Conservation (phyloP, 257 asterid genomes). For the Gardenia jasminoides region DNA sequence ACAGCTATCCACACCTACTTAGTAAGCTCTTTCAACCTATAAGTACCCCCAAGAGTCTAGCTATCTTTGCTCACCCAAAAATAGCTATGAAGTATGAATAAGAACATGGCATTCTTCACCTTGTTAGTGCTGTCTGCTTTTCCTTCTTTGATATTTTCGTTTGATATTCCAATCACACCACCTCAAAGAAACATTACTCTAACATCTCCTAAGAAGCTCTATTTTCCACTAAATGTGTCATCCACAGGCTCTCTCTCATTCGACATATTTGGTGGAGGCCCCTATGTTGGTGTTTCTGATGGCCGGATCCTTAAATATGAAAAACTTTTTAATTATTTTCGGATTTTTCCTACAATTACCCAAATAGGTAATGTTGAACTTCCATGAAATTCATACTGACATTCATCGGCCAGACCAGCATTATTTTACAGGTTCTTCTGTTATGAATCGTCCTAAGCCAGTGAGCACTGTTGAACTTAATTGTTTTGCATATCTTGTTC, state of each 20-base stretch:
- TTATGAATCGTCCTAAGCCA: too few relatives aligned
- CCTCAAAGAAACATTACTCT: not conserved
- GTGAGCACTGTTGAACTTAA: not conserved
- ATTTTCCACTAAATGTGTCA: not conserved
- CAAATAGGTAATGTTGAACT: slow-evolving; percentile 1
- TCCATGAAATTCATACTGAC: not conserved
- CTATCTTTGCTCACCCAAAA: too few relatives aligned
- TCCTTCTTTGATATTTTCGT: not conserved
- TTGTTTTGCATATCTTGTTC: not conserved
- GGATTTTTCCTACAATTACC: slow-evolving; percentile 1
- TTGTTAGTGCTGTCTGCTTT: not conserved
- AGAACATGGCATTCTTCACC: not conserved
- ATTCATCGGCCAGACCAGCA: not conserved
- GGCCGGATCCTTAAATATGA: too few relatives aligned
- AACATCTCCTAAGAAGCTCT: not conserved
- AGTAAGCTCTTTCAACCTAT: too few relatives aligned
- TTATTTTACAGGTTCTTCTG: not conserved
- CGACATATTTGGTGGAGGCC: not conserved
- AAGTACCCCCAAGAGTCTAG: too few relatives aligned
- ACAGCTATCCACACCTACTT: too few relatives aligned
- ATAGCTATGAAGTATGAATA: too few relatives aligned
- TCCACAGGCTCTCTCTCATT: not conserved
- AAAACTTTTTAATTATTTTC: not conserved
- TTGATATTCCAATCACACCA: not conserved
- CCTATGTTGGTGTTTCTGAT: not conserved